Evolutionary conservation across 768 basidiomycete species (phyloP).

Genomic region (Agrocybe pediades): DNA sequence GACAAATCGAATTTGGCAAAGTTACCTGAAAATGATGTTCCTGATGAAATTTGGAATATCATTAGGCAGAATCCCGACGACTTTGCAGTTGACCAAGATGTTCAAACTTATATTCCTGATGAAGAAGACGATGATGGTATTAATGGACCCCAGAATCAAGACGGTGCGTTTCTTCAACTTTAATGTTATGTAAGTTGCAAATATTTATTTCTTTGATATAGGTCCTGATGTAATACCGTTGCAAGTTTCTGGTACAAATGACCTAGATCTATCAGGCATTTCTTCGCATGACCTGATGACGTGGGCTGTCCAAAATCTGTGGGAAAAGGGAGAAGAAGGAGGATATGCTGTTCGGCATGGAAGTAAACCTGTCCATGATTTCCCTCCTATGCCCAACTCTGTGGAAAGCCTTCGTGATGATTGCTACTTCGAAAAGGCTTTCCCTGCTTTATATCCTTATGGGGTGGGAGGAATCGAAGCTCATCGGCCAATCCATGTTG

Average conservation of each 20-base stretch:
- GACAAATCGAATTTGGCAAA: neutral
- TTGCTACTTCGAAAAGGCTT: conserved; percentile 25
- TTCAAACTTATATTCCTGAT: conserved; percentile 29
- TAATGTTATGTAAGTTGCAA: neutral
- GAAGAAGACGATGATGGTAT: conserved; percentile 5
- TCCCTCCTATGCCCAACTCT: conserved; percentile 10
- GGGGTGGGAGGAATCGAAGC: conserved; percentile 35
- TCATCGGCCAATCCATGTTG: conserved; percentile 10
- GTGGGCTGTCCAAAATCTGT: conserved; percentile 18
- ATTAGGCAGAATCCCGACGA: conserved; percentile 21
- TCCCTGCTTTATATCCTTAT: conserved; percentile 36
- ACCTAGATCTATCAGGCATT: conserved; percentile 15
- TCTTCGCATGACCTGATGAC: conserved; percentile 20
- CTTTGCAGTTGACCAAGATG: conserved; percentile 21
- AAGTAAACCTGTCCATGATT: conserved; percentile 30
- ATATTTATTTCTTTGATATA: neutral
- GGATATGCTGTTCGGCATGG: conserved; percentile 13
- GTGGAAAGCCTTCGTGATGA: conserved; percentile 22
- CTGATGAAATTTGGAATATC: conserved; percentile 24
- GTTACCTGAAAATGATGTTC: conserved; percentile 34
- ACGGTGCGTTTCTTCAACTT: neutral
- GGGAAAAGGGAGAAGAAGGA: neutral
- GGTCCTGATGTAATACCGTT: conserved; percentile 24
- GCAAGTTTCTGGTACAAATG: conserved; percentile 20
- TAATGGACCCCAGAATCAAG: neutral